Conservation (phyloP, 106 monocot species). For the Alisma plantagoaquatica region DNA sequence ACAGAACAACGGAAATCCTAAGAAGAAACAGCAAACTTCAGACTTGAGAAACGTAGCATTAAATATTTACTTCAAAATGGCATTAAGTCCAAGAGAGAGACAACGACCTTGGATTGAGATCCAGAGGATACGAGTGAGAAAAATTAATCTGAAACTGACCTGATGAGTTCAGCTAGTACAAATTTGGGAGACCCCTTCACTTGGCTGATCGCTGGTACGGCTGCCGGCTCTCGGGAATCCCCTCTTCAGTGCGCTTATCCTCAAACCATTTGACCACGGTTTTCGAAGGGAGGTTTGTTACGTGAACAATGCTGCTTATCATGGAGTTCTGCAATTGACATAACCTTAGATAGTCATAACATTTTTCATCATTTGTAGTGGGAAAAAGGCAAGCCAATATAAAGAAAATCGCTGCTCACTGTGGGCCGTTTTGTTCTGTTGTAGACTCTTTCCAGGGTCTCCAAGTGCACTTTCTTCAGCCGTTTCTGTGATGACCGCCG, state of each 20-base stretch:
- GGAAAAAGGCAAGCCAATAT: neutral
- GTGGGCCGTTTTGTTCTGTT: slow-evolving; percentile 73
- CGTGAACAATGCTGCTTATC: slow-evolving; percentile 78
- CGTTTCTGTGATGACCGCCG: slow-evolving; percentile 64
- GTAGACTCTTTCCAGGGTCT: slow-evolving; percentile 84
- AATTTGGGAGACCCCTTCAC: too few relatives aligned
- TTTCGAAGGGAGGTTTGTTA: slow-evolving; percentile 83
- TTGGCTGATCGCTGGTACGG: slow-evolving; percentile 38
- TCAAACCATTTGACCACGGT: slow-evolving; percentile 88
- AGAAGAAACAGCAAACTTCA: too few relatives aligned
- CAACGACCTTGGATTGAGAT: too few relatives aligned
- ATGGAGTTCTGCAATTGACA: slow-evolving; percentile 70
- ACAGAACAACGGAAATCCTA: too few relatives aligned
- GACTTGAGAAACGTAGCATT: too few relatives aligned
- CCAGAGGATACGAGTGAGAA: too few relatives aligned
- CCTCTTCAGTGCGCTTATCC: slow-evolving; percentile 64
- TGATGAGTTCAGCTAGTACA: too few relatives aligned
- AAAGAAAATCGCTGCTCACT: too few relatives aligned
- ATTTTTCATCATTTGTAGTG: neutral
- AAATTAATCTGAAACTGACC: too few relatives aligned
- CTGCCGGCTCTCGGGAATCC: slow-evolving; percentile 40
- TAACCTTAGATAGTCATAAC: too few relatives aligned
- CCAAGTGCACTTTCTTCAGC: slow-evolving; percentile 79
- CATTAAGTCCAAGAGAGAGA: too few relatives aligned
- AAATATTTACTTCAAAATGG: too few relatives aligned